Conservation (phyloP, 331 rosid genomes). For the Phaseolus coccineus region DNA sequence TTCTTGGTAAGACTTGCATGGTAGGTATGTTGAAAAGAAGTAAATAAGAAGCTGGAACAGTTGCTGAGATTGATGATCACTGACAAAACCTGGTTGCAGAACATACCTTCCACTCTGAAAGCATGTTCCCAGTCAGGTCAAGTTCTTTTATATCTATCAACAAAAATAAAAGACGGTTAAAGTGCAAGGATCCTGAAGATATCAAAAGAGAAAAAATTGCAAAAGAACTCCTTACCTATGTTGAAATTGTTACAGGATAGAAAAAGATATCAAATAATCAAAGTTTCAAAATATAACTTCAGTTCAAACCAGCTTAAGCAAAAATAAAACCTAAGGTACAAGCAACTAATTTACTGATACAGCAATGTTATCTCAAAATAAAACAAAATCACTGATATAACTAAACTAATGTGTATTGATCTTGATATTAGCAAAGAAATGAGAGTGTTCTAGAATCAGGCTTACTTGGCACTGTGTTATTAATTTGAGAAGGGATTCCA, state of each 20-base stretch:
- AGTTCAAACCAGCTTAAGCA: slow-evolving; percentile 21
- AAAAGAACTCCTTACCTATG: slow-evolving; percentile 6
- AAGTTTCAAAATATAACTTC: slow-evolving; percentile 29
- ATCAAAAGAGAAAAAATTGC: background rate
- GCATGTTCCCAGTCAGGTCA: slow-evolving; percentile 93
- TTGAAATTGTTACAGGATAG: slow-evolving; percentile 35
- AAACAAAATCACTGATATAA: background rate
- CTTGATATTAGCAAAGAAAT: slow-evolving; percentile 37
- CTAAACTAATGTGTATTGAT: slow-evolving; percentile 33
- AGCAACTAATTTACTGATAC: slow-evolving; percentile 37
- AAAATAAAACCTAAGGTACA: slow-evolving; percentile 31
- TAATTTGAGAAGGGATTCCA: slow-evolving; percentile 62
- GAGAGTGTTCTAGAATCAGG: slow-evolving; percentile 35
- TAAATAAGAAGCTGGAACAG: slow-evolving; percentile 26
- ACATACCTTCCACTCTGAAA: slow-evolving; percentile 89
- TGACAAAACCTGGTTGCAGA: slow-evolving; percentile 37
- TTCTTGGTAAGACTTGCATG: slow-evolving; percentile 2
- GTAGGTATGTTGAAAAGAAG: slow-evolving; percentile 12
- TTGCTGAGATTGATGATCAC: slow-evolving; percentile 27
- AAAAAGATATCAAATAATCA: slow-evolving; percentile 28
- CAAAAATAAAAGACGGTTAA: slow-evolving; percentile 34
- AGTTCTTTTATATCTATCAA: slow-evolving; percentile 81
- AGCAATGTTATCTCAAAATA: background rate
- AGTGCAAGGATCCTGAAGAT: slow-evolving; percentile 24
- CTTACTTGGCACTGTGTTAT: slow-evolving; percentile 74